Percentiles rank a stretch among this genome's conserved stretches.
Evolutionary conservation across 768 basidiomycete species (phyloP).

Genomic region (Trametes elegans): DNA sequence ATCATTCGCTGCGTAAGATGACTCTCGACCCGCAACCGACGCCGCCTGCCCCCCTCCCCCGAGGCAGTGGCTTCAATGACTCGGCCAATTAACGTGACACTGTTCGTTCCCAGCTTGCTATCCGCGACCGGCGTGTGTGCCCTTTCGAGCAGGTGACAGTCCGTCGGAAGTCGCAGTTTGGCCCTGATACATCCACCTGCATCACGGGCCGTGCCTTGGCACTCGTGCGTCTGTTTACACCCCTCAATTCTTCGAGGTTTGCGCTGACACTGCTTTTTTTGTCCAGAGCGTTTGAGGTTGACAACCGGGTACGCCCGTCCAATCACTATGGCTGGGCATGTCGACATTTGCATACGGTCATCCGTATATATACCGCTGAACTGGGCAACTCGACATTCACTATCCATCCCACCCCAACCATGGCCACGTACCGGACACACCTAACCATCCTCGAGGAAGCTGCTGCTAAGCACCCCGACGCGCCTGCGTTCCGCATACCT

Average conservation of each 20-base stretch:
- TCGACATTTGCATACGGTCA: slow-evolving; percentile 9
- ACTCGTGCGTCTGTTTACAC: slow-evolving; percentile 4
- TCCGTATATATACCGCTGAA: slow-evolving; percentile 12
- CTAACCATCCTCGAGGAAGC: slow-evolving; percentile 61
- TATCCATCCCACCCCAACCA: slow-evolving; percentile 17
- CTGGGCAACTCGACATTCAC: slow-evolving; percentile 1
- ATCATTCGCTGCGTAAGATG: slow-evolving; percentile 3
- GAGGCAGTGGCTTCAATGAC: slow-evolving; percentile 17
- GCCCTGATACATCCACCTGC: slow-evolving; percentile 8
- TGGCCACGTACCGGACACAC: slow-evolving; percentile 38
- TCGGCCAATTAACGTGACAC: slow-evolving; percentile 14
- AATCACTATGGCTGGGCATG: slow-evolving; percentile 19
- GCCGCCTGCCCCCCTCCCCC: background rate
- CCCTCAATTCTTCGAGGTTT: slow-evolving; percentile 1
- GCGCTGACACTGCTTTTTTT: slow-evolving; percentile 18
- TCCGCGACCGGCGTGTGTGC: slow-evolving; percentile 4
- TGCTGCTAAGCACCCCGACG: slow-evolving; percentile 46
- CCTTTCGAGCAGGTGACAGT: slow-evolving; percentile 6
- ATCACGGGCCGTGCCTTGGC: slow-evolving; percentile 7
- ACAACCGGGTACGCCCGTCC: slow-evolving; percentile 17
- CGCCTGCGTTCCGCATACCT: slow-evolving; percentile 62
- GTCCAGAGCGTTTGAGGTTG: slow-evolving; percentile 20
- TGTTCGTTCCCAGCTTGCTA: slow-evolving; percentile 4
- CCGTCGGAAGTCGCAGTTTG: slow-evolving; percentile 9
- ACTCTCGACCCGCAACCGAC: slow-evolving; percentile 5